A percentile compares a stretch with the other conserved stretches of the same genome.
Evolutionary conservation across 2,329 filamentous ascomycete genomes (phyloP).

Genomic region (Alternaria sp.): DNA sequence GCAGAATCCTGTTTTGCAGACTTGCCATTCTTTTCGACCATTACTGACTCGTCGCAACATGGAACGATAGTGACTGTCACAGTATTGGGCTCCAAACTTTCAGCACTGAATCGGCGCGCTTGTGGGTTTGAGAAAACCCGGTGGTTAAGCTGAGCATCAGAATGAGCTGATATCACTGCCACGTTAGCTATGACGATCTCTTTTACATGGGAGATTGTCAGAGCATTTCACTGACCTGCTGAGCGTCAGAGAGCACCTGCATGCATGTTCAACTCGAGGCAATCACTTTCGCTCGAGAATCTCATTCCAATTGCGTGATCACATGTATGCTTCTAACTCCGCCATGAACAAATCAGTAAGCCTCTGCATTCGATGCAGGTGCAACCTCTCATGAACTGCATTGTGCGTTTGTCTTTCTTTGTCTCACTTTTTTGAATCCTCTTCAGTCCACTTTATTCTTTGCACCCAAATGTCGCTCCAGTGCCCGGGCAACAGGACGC

Average conservation of each 20-base stretch:
- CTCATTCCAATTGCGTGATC: not conserved
- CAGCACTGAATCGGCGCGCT: conserved; percentile 1
- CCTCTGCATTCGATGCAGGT: not conserved
- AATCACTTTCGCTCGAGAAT: not conserved
- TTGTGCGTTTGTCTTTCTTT: not conserved
- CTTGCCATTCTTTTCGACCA: conserved; percentile 11
- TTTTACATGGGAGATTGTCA: not conserved
- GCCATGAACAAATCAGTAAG: not conserved
- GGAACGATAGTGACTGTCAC: not conserved
- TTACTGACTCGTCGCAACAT: conserved; percentile 13
- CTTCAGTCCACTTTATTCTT: not conserved
- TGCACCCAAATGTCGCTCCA: not conserved
- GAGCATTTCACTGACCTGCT: not conserved
- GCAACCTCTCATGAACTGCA: not conserved
- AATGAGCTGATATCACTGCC: not conserved
- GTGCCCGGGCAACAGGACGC: not conserved
- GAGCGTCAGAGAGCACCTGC: not conserved
- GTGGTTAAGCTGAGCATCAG: not conserved
- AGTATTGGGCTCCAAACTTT: conserved; percentile 1
- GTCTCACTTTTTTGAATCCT: not conserved
- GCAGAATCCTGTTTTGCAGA: conserved; percentile 11
- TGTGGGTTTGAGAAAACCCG: not conserved
- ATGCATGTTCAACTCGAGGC: not conserved
- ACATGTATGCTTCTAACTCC: not conserved
- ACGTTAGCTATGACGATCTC: not conserved